Evolutionary conservation across 345 rosid species (phyloP).

Genomic region (Balakata baccata): DNA sequence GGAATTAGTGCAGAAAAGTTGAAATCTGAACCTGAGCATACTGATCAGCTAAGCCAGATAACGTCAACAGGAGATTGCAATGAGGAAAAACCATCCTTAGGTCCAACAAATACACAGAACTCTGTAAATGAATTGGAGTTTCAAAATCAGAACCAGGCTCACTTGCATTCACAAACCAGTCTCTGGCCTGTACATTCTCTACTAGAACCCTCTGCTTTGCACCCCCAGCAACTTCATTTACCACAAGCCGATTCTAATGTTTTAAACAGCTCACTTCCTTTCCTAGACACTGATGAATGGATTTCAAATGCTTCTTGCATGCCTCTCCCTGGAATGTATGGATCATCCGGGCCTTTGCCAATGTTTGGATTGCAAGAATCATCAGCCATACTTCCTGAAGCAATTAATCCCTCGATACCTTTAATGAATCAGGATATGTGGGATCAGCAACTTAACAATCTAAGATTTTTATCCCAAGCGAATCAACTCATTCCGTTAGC

Average conservation of each 20-base stretch:
- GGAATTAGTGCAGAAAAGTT: constrained; percentile 35
- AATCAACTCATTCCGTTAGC: constrained; percentile 56
- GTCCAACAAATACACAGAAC: constrained; percentile 27
- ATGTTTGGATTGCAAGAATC: constrained; percentile 56
- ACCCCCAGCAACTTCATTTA: constrained; percentile 41
- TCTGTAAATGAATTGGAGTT: constrained; percentile 25
- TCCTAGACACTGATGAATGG: constrained; percentile 63
- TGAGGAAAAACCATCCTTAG: constrained; percentile 35
- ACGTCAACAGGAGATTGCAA: constrained; percentile 35
- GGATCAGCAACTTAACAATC: constrained; percentile 63
- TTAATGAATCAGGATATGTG: constrained; percentile 51
- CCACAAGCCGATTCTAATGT: constrained; percentile 45
- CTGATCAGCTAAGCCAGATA: constrained; percentile 48
- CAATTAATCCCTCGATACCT: constrained; percentile 45
- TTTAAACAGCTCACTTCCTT: constrained; percentile 47
- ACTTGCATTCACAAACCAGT: constrained; percentile 36
- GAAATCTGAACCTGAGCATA: constrained; percentile 40
- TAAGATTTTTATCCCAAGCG: constrained; percentile 41
- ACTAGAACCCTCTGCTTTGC: constrained; percentile 28
- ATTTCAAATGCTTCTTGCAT: constrained; percentile 42
- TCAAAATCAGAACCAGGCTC: constrained; percentile 45
- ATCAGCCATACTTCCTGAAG: constrained; percentile 39
- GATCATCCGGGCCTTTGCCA: constrained; percentile 44
- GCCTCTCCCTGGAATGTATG: constrained; percentile 44
- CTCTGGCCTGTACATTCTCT: constrained; percentile 38